Percentiles rank a stretch among this genome's conserved stretches.
Evolutionary conservation across 768 basidiomycete species (phyloP).

Genomic region (Tulasnella sp.): DNA sequence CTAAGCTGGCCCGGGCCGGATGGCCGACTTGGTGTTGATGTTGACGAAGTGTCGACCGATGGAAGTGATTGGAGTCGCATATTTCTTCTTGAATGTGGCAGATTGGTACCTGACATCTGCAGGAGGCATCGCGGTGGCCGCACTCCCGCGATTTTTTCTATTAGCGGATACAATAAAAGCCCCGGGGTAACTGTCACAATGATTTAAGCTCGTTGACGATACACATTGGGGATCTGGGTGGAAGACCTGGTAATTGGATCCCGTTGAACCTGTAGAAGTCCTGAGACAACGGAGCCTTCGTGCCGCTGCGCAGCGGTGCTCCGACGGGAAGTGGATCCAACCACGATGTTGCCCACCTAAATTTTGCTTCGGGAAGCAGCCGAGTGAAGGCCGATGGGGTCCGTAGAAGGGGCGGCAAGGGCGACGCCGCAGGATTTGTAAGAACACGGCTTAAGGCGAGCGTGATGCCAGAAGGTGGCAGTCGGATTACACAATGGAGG

Average conservation of each 20-base stretch:
- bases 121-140: neutral
- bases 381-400: slow-evolving; percentile 4
- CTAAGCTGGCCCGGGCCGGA: neutral
- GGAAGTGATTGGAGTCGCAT: neutral
- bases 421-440: neutral
- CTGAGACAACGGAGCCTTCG: neutral
- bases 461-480: neutral
- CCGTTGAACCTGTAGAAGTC: neutral
- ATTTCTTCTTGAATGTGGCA: neutral
- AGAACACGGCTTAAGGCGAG: neutral
- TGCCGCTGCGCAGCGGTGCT: neutral
- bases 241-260: neutral
- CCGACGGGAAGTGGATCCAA: neutral
- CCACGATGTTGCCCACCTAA: neutral
- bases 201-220: neutral
- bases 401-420: neutral
- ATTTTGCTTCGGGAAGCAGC: slow-evolving; percentile 6
- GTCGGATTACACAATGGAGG: slow-evolving; percentile 1
- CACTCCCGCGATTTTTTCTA: neutral
- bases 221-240: neutral
- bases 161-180: neutral
- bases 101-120: neutral
- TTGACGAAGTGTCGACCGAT: neutral
- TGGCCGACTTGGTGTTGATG: neutral
- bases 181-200: neutral